Evolutionary conservation across 441 rosid genomes (phyloP).

Genomic region (Erodium moschatum): DNA sequence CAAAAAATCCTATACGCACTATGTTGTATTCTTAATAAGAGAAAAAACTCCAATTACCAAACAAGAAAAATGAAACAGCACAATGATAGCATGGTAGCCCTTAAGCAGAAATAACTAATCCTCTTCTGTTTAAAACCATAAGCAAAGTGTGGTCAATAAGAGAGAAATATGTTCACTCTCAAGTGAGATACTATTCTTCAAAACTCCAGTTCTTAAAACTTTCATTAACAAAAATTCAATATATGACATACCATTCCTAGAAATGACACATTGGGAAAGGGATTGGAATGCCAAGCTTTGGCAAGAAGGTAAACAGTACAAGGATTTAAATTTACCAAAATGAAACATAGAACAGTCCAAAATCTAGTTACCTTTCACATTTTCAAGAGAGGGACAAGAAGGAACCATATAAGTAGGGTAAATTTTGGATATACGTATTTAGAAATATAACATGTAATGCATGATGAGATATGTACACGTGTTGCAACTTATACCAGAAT

Average conservation of each 20-base stretch:
- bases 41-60: neutral
- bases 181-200: neutral
- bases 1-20: neutral
- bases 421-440: neutral
- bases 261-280: neutral
- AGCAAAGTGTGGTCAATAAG: neutral
- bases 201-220: conserved; percentile 3
- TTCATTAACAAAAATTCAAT: neutral
- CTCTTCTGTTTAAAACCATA: neutral
- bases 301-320: neutral
- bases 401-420: neutral
- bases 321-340: too few relatives aligned
- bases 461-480: neutral
- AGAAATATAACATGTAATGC: neutral
- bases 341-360: too few relatives aligned
- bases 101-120: conserved; percentile 2
- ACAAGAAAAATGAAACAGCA: neutral
- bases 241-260: neutral
- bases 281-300: conserved; percentile 1
- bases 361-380: too few relatives aligned
- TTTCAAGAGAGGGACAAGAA: too few relatives aligned
- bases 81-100: neutral
- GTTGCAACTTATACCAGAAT: conserved; percentile 10
- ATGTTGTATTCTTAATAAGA: neutral
- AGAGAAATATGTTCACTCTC: neutral